Percentiles rank a stretch among this genome's conserved stretches.
Conservation (phyloP, 139 green algal species). For the Chlorella sp. region DNA sequence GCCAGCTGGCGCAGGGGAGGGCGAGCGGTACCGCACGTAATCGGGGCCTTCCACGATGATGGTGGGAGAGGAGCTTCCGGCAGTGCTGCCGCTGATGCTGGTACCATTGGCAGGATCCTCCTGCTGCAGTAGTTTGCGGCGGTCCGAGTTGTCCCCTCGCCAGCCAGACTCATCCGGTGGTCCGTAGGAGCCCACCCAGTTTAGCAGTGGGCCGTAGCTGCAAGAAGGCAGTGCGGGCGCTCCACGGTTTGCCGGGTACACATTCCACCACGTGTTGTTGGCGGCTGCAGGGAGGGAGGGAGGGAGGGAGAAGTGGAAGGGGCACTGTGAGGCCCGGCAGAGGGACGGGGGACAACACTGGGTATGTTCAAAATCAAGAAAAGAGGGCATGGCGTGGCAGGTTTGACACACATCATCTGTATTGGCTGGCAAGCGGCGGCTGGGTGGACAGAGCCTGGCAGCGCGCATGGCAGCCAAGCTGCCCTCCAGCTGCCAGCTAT, state of each 20-base stretch:
- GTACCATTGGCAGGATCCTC: background rate
- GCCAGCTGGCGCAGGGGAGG: too few species aligned
- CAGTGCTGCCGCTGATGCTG: background rate
- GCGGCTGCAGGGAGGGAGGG: background rate
- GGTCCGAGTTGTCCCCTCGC: background rate
- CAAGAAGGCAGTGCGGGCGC: background rate
- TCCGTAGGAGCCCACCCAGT: background rate
- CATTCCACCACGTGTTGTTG: conserved; percentile 22
- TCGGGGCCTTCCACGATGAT: background rate
- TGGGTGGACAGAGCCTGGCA: background rate
- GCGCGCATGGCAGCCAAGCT: background rate
- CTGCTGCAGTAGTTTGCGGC: background rate
- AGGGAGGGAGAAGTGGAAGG: background rate
- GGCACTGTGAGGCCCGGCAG: too few species aligned
- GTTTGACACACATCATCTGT: background rate
- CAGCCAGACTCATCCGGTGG: background rate
- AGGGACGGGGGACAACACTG: background rate
- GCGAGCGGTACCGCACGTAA: background rate
- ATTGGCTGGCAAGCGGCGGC: background rate
- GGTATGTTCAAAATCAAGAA: background rate
- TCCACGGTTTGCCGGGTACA: background rate
- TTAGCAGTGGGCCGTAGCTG: background rate
- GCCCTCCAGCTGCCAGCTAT: background rate
- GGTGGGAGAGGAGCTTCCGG: background rate
- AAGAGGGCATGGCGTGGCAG: too few species aligned